A percentile compares a stretch with the other conserved stretches of the same genome.
Conservation (phyloP, 2,329 filamentous ascomycete species). For the Hypoxylon sp. region DNA sequence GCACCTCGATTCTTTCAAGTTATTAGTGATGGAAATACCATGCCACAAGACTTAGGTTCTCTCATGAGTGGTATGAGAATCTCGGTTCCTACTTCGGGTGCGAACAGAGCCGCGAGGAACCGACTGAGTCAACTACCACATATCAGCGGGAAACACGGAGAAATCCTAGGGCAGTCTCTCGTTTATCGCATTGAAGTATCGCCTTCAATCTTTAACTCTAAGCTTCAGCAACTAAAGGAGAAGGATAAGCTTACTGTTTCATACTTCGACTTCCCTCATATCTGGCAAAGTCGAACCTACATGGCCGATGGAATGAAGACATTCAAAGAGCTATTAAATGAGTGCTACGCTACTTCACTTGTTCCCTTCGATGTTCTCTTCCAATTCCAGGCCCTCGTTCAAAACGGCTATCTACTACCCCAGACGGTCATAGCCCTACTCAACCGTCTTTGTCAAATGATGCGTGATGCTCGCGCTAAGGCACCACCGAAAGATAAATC, state of each 20-base stretch:
- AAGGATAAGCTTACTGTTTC: constrained; percentile 50
- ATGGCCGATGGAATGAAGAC: constrained; percentile 48
- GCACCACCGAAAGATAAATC: background rate
- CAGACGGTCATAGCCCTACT: constrained; percentile 62
- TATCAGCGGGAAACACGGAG: constrained; percentile 49
- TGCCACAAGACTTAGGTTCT: constrained; percentile 47
- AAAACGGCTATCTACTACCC: constrained; percentile 74
- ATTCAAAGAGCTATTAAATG: constrained; percentile 55
- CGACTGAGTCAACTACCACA: constrained; percentile 54
- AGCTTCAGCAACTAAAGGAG: constrained; percentile 50
- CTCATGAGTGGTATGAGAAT: constrained; percentile 44
- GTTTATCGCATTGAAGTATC: constrained; percentile 60
- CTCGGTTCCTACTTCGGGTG: constrained; percentile 10
- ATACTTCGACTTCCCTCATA: constrained; percentile 45
- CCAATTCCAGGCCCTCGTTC: constrained; percentile 74
- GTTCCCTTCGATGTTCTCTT: constrained; percentile 70
- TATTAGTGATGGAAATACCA: background rate
- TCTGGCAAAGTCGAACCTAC: constrained; percentile 26
- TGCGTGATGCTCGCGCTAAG: background rate
- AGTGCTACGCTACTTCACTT: constrained; percentile 51
- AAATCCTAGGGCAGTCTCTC: constrained; percentile 59
- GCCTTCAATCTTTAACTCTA: constrained; percentile 49
- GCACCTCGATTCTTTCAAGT: constrained; percentile 65
- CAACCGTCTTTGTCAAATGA: constrained; percentile 41
- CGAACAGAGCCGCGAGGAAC: constrained; percentile 44